Evolutionary conservation across 805 yeast species (phyloP).

Genomic region (Cyberlindnera euphorbiae): DNA sequence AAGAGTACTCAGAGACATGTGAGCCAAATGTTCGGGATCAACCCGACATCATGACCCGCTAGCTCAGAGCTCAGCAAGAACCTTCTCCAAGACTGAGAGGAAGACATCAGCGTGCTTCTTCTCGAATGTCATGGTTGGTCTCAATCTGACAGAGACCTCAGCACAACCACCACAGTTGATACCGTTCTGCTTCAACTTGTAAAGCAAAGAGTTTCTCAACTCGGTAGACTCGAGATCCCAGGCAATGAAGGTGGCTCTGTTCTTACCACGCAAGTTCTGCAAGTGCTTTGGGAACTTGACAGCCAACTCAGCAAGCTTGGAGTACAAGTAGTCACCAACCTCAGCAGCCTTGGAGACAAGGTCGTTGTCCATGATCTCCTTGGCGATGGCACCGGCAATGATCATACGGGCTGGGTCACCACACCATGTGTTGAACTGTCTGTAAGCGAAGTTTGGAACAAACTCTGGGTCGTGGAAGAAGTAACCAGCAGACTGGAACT

Average conservation of each 20-base stretch:
- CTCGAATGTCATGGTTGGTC: slow-evolving; percentile 77
- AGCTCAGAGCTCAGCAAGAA: slow-evolving; percentile 23
- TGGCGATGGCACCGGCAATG: slow-evolving; percentile 67
- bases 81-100: slow-evolving; percentile 38
- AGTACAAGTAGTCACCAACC: slow-evolving; percentile 66
- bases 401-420: slow-evolving; percentile 84
- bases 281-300: slow-evolving; percentile 48
- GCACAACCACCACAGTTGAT: slow-evolving; percentile 86
- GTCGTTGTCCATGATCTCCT: slow-evolving; percentile 57
- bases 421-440: slow-evolving; percentile 93
- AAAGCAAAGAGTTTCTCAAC: slow-evolving; percentile 57
- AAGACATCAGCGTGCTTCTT: slow-evolving; percentile 74
- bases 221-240: slow-evolving; percentile 57
- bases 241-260: slow-evolving; percentile 77
- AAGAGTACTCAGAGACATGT: no score
- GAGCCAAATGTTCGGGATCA: no score
- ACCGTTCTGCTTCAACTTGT: slow-evolving; percentile 58
- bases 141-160: slow-evolving; percentile 67
- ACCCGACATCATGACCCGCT: no score
- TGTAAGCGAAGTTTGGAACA: slow-evolving; percentile 71
- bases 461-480: slow-evolving; percentile 71
- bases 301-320: slow-evolving; percentile 48
- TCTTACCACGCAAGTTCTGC: slow-evolving; percentile 65
- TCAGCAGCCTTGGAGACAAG: slow-evolving; percentile 49
- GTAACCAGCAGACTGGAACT: slow-evolving; percentile 87